Evolutionary conservation across 2,329 filamentous ascomycete genomes (phyloP).

Genomic region (Colletotrichum karsti): DNA sequence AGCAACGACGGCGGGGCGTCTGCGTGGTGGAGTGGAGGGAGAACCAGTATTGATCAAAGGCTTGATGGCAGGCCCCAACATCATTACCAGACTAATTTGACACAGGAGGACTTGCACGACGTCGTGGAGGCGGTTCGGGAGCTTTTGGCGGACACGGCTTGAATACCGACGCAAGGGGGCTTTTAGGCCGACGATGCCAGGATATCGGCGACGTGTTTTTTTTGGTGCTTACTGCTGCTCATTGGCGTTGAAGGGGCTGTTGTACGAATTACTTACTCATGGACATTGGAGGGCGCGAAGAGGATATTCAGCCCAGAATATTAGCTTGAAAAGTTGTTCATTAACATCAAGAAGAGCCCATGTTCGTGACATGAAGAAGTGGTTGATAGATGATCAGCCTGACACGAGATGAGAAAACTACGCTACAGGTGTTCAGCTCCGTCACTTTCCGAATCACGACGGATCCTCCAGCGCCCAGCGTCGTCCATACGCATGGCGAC

Average conservation of each 20-base stretch:
- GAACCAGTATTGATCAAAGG: neutral
- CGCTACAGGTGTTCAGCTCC: neutral
- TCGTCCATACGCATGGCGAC: conserved; percentile 44
- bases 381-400: neutral
- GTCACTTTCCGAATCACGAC: neutral
- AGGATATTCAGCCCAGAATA: neutral
- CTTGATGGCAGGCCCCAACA: neutral
- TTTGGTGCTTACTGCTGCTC: neutral
- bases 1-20: conserved; percentile 23
- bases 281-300: neutral
- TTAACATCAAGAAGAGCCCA: neutral
- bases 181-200: conserved; percentile 3
- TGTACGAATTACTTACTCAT: neutral
- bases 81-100: neutral
- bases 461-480: conserved; percentile 51
- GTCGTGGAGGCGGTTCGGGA: conserved; percentile 43
- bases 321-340: neutral
- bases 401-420: neutral
- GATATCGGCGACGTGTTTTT: neutral
- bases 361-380: neutral
- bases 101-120: conserved; percentile 32
- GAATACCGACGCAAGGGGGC: neutral
- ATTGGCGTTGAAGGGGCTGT: too few species aligned
- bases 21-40: conserved; percentile 26
- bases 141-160: conserved; percentile 35